Percentiles rank a stretch among this genome's conserved stretches.
phyloP scores from a whole-genome alignment of 306 rosid genomes.

The Pterocarpus santalinus region DNA sequence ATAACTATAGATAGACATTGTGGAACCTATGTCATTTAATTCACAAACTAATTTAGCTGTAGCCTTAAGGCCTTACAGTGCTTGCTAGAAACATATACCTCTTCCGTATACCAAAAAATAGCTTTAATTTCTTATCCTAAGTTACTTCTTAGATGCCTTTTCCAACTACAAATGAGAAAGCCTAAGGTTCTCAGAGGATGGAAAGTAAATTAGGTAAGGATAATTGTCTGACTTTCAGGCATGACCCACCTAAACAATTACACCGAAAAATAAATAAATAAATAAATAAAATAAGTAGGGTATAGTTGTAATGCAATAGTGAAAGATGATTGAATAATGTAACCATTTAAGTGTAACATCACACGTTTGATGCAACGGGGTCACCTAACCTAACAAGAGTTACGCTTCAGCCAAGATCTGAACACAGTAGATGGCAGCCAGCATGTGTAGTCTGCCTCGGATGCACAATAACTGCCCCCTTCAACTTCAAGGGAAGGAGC shows the following conservation, averaged over 20 bases:
- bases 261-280: neutral
- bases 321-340: neutral
- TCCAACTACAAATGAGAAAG: neutral
- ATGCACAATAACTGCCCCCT: neutral
- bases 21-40: too few species aligned
- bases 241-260: neutral
- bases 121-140: neutral
- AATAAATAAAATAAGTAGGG: neutral
- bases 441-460: neutral
- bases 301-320: neutral
- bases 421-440: slow-evolving; percentile 3
- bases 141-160: neutral
- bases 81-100: neutral
- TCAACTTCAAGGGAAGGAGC: neutral
- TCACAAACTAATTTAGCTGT: too few species aligned
- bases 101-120: neutral
- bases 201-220: neutral
- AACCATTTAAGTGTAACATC: neutral
- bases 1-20: too few species aligned
- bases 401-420: neutral
- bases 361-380: neutral
- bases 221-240: neutral
- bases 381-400: neutral
- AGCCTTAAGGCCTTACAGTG: too few species aligned
- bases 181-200: neutral